A percentile compares a stretch with the other conserved stretches of the same genome.
These are phyloP conservation scores for Fereydounia khargensis DNA, from an alignment of 1,284 basidiomycete species.

Conservation along the genomic window DNA sequence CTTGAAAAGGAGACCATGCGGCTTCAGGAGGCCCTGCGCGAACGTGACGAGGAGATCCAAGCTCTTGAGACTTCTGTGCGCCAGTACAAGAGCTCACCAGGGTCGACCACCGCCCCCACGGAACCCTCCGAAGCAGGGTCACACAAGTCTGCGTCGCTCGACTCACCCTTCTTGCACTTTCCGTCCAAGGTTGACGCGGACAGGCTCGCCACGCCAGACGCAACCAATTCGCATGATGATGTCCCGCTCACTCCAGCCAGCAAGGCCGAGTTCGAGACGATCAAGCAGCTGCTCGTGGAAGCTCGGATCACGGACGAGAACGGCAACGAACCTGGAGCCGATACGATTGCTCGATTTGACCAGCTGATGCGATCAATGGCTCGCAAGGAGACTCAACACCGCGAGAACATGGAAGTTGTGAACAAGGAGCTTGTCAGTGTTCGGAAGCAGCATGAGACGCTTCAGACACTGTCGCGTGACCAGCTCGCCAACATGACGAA, in stretches of 20 bases:
- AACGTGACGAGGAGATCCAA: constrained; percentile 45
- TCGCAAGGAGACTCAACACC: constrained; percentile 82
- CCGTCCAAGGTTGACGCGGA: neutral
- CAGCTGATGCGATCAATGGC: constrained; percentile 70
- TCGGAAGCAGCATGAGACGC: constrained; percentile 73
- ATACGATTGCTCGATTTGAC: constrained; percentile 14
- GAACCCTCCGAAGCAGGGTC: neutral
- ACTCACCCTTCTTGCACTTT: too few species aligned
- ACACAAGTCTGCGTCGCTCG: too few species aligned
- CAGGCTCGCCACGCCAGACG: neutral
- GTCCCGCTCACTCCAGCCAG: constrained; percentile 14
- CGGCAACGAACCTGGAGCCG: constrained; percentile 4
- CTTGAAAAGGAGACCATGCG: constrained; percentile 45
- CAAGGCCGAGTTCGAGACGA: constrained; percentile 14
- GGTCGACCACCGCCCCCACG: neutral
- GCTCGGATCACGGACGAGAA: constrained; percentile 4
- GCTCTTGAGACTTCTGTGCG: constrained; percentile 27
- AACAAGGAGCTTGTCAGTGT: constrained; percentile 69
- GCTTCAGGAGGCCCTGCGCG: constrained; percentile 43
- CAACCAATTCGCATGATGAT: neutral
- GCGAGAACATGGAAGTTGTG: constrained; percentile 71
- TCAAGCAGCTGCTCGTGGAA: constrained; percentile 19
- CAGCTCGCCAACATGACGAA: constrained; percentile 82
- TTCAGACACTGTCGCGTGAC: constrained; percentile 73
- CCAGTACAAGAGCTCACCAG: neutral